phyloP scores from a whole-genome alignment of 2,329 filamentous ascomycete genomes.

The Fusarium odoratissimum region DNA sequence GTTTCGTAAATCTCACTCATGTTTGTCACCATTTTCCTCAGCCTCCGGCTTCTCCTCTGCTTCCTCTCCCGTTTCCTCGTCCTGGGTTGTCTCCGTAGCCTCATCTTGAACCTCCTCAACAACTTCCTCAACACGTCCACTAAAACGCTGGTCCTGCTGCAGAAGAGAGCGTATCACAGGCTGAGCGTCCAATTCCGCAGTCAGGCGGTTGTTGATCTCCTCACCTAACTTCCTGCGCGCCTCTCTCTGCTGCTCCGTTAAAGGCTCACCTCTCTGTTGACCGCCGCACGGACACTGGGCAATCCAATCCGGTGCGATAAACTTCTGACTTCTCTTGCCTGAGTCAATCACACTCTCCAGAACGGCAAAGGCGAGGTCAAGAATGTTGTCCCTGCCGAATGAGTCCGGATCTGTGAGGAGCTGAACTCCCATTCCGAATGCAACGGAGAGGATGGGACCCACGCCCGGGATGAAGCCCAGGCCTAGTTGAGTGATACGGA shows the following conservation, averaged over 20 bases:
- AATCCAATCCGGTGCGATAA: background rate
- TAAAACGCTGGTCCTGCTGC: background rate
- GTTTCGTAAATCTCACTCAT: background rate
- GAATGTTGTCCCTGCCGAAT: background rate
- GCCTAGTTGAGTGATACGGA: background rate
- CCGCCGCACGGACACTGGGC: background rate
- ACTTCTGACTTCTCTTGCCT: background rate
- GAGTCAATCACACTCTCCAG: background rate
- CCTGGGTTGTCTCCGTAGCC: fast-evolving
- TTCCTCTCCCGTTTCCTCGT: fast-evolving
- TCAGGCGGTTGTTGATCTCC: conserved; percentile 2
- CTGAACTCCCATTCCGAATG: conserved; percentile 11
- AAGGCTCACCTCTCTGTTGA: fast-evolving
- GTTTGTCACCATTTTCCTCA: background rate
- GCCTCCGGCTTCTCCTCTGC: fast-evolving
- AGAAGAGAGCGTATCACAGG: background rate
- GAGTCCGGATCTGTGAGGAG: background rate
- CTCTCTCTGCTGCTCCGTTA: background rate
- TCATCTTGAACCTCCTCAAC: background rate
- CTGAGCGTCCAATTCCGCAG: background rate
- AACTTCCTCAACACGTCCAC: background rate
- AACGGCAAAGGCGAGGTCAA: background rate
- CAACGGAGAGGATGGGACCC: background rate
- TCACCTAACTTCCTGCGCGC: background rate
- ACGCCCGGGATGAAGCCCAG: background rate